Percentiles rank a stretch among this genome's conserved stretches.
These are phyloP conservation scores for Zygosaccharomyces rouxii DNA, from an alignment of 805 yeast genomes.

Conservation along the genomic window DNA sequence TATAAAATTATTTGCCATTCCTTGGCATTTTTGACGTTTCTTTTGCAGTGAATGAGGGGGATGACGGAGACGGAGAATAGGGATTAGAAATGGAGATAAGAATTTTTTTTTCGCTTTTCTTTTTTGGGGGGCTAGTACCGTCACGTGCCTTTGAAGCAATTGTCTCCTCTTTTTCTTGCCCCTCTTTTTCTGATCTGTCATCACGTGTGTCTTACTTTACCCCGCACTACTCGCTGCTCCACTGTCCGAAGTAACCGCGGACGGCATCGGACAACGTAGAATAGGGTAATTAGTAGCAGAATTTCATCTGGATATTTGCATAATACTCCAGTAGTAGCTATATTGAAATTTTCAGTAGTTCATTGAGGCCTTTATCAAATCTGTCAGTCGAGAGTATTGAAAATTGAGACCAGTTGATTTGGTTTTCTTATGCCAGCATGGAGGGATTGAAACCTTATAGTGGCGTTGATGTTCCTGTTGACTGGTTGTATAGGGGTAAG, in stretches of 20 bases:
- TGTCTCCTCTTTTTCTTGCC: not conserved
- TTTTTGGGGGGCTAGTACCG: too few species aligned
- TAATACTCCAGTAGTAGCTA: too few species aligned
- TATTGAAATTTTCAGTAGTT: not conserved
- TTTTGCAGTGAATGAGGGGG: not conserved
- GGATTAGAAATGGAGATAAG: not conserved
- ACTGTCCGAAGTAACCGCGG: not conserved
- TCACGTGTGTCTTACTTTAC: not conserved
- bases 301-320: too few species aligned
- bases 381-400: not conserved
- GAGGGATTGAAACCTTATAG: conserved; percentile 10
- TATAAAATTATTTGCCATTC: not conserved
- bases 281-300: not conserved
- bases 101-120: too few species aligned
- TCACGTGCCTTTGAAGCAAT: not conserved
- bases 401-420: not conserved
- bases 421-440: conserved; percentile 1
- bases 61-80: not conserved
- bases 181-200: too few species aligned
- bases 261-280: not conserved
- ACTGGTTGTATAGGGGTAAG: conserved; percentile 81
- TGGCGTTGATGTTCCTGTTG: conserved; percentile 60
- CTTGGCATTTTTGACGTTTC: not conserved
- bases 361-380: not conserved
- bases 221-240: not conserved